A percentile compares a stretch with the other conserved stretches of the same genome.
Evolutionary conservation across 225 moss, liverwort and hornwort species (phyloP).

Genomic region (Pleurozium schreberi): DNA sequence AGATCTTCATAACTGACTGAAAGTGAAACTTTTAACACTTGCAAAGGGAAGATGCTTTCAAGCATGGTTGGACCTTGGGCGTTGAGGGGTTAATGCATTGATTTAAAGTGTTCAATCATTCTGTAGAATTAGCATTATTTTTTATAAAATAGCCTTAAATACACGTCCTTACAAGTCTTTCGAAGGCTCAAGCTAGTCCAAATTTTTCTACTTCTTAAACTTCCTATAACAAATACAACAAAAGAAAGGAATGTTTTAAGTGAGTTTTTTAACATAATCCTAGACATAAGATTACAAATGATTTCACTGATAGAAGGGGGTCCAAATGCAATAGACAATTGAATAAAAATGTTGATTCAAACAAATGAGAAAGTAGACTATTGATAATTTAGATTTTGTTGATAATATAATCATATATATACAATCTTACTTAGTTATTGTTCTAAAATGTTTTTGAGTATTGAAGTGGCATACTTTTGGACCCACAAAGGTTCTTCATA

Average conservation of each 20-base stretch:
- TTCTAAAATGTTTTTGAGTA: too few species aligned
- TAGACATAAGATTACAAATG: not conserved
- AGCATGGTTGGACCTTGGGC: too few species aligned
- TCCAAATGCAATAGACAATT: not conserved
- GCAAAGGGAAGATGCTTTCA: too few species aligned
- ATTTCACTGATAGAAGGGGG: too few species aligned
- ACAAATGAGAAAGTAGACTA: not conserved
- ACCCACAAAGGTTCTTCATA: not conserved
- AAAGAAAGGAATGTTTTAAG: too few species aligned
- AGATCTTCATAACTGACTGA: too few species aligned
- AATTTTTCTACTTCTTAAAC: not conserved
- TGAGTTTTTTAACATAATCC: too few species aligned
- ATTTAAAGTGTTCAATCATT: not conserved
- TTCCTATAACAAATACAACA: too few species aligned
- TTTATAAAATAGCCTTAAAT: not conserved
- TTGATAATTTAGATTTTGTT: not conserved
- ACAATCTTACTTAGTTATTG: not conserved
- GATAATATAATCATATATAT: not conserved
- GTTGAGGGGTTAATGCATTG: not conserved
- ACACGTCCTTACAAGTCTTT: not conserved
- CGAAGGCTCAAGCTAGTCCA: too few species aligned
- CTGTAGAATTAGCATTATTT: not conserved
- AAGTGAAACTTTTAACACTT: too few species aligned
- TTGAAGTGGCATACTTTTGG: not conserved
- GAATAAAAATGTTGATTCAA: not conserved